phyloP scores from a whole-genome alignment of 129 eudicot genomes.

The Erigeron canadensis region DNA sequence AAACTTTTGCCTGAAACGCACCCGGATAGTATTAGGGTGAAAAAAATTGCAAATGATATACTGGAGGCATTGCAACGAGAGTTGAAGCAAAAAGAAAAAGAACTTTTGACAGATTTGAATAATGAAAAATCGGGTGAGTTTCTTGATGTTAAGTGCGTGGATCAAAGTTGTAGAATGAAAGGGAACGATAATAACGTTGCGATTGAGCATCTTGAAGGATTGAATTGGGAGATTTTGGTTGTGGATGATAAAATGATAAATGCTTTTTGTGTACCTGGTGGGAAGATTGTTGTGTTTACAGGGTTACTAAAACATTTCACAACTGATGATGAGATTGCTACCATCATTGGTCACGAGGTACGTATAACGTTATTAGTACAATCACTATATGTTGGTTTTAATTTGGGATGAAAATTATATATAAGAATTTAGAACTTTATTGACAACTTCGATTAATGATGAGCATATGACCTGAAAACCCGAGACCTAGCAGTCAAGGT shows the following conservation, averaged over 20 bases:
- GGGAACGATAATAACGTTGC: conserved; percentile 32
- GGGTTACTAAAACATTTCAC: neutral
- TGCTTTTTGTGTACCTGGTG: neutral
- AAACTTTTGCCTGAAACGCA: conserved; percentile 44
- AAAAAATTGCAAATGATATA: conserved; percentile 43
- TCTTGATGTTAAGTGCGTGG: conserved; percentile 68
- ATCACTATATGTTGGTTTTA: neutral
- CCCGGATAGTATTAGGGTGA: conserved; percentile 44
- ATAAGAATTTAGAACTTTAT: no score
- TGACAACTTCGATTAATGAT: no score
- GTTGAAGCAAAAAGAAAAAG: conserved; percentile 48
- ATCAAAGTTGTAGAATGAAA: conserved; percentile 46
- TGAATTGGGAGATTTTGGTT: neutral
- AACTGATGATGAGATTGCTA: conserved; percentile 10
- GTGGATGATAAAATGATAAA: neutral
- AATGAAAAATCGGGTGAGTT: conserved; percentile 55
- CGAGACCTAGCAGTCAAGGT: no score
- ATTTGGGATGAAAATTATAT: neutral
- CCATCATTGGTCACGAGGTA: conserved; percentile 9
- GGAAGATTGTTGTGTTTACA: conserved; percentile 1
- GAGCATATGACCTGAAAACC: no score
- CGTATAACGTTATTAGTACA: neutral
- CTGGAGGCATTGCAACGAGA: conserved; percentile 56
- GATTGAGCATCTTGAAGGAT: neutral
- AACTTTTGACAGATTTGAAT: conserved; percentile 50